Base-by-base conservation (phyloP, 164 flowering plant species). In the Magnolia officinalis region DNA sequence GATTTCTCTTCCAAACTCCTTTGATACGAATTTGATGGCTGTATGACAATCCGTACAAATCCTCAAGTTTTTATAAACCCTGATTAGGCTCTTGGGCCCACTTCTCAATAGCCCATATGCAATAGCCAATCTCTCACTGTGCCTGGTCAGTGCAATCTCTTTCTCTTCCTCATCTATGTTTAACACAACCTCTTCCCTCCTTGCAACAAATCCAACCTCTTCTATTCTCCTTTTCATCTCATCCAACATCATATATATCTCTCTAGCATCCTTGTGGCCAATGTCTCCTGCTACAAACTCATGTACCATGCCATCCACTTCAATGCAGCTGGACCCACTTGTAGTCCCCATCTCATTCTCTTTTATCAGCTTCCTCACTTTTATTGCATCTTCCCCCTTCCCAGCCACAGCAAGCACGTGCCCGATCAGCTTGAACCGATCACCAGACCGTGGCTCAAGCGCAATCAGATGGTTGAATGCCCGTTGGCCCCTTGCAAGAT, bases 301-400 rank as follows among this genome's bases (percentile, higher is more conserved):
- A 67, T 79, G 84, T 71, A 81, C 81, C 49, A 23, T 50, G n/a
- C 83, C 82, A 75, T 80, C 80, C 19, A 83, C 78, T 70, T 80
- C 85, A 71, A 83, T 81, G 29, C 64, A 77, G 76, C 86, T 83
- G 23, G 77, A 72, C 16, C 88, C 86, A 50, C 72, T 16, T 10
- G 79, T 78, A 6, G 76, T 80, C 68, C 76, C 78, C 78, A 84
- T 31, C 6, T 78, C 70, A 55, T 70, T 78, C 21, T 78, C 83
- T 68, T 70, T 72, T 45, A 84, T 79, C 63, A 79, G 37, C 73
- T 74, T 79, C 50, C 85, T 79, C 1, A 84, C 55, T 55, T 75
- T 74, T 6, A 23, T n/a, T 14, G 83, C 81, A 52, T 69, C 77
- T 55, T 71, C 84, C 16, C 74, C 63, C 8, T 80, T 69, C 24